Percentiles rank a stretch among this genome's conserved stretches.
These are phyloP conservation scores for Pythium coloratum DNA, from an alignment of 352 stramenopile species.

Conservation along the genomic window DNA sequence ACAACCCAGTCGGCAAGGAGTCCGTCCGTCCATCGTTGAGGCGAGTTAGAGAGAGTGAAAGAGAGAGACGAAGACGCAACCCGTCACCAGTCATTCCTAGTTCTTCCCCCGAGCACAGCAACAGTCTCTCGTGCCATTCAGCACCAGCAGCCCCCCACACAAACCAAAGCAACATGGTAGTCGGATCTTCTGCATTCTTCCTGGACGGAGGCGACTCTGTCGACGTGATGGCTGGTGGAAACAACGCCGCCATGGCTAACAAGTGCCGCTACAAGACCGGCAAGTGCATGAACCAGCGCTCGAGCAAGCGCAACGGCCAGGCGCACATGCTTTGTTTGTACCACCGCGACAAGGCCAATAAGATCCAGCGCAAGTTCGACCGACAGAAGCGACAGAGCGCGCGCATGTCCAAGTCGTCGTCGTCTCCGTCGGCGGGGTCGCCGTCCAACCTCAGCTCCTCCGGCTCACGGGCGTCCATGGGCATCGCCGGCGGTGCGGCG, in stretches of 20 bases:
- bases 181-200: conserved; percentile 13
- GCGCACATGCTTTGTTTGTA: conserved; percentile 86
- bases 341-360: conserved; percentile 89
- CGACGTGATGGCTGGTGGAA: background rate
- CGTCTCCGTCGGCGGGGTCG: background rate
- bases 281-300: conserved; percentile 83
- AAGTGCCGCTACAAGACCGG: conserved; percentile 87
- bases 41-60: background rate
- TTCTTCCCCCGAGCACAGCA: background rate
- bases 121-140: too few species aligned
- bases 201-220: conserved; percentile 9
- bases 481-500: conserved; percentile 5
- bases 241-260: conserved; percentile 2
- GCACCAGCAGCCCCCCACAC: background rate
- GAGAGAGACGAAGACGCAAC: background rate
- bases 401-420: conserved; percentile 46
- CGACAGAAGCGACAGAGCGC: conserved; percentile 83
- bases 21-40: background rate
- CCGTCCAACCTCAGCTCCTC: background rate
- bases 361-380: conserved; percentile 89
- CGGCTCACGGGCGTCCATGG: background rate
- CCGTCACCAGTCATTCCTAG: background rate
- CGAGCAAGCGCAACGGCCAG: conserved; percentile 84
- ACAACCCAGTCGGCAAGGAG: background rate
- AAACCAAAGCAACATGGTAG: conserved; percentile 18